Evolutionary conservation across 2,329 filamentous ascomycete genomes (phyloP).

Genomic region (Alternaria hordeiaustralica): DNA sequence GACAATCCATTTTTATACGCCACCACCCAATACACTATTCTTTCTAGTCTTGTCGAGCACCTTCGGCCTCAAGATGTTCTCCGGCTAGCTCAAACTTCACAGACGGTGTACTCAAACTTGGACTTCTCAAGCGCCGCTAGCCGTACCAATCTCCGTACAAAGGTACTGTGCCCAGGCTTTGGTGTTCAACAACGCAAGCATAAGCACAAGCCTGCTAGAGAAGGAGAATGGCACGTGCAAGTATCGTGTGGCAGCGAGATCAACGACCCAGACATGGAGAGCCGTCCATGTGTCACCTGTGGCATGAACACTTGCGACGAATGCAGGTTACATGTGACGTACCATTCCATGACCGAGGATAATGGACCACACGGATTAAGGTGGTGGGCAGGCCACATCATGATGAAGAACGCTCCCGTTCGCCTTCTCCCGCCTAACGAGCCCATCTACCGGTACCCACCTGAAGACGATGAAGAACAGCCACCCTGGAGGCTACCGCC

Average conservation of each 20-base stretch:
- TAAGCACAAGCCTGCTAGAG: background rate
- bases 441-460: slow-evolving; percentile 1
- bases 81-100: background rate
- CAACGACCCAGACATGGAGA: background rate
- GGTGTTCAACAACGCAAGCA: background rate
- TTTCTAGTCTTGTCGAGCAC: background rate
- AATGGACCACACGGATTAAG: slow-evolving; percentile 21
- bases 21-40: background rate
- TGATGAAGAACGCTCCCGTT: slow-evolving; percentile 17
- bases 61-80: background rate
- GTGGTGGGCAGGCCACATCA: slow-evolving; percentile 30
- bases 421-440: slow-evolving; percentile 22
- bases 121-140: background rate
- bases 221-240: background rate
- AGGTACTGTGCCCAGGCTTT: background rate
- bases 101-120: background rate
- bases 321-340: slow-evolving; percentile 36
- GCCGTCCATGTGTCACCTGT: slow-evolving; percentile 25
- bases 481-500: background rate
- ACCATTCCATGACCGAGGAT: slow-evolving; percentile 28
- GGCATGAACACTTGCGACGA: slow-evolving; percentile 35
- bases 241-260: background rate
- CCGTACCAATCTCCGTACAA: background rate
- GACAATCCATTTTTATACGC: background rate
- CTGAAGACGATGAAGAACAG: background rate